These are phyloP conservation scores for Aspergillus pseudoglaucus DNA, from an alignment of 2,329 filamentous ascomycete genomes.

Conservation along the genomic window DNA sequence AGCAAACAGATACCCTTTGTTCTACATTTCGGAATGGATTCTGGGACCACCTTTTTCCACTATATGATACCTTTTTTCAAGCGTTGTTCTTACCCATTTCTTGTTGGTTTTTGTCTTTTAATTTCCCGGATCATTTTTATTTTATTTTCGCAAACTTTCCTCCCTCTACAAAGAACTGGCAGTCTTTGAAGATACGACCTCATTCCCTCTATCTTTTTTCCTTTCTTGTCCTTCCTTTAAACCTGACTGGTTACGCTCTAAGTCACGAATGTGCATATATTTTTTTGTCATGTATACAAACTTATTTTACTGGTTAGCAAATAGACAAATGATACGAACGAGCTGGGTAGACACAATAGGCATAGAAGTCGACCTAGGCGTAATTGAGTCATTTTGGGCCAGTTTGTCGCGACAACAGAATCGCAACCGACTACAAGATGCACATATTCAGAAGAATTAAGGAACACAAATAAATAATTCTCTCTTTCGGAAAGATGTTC, in stretches of 20 bases:
- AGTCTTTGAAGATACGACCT: conserved; percentile 26
- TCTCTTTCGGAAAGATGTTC: too few species aligned
- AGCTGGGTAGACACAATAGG: too few species aligned
- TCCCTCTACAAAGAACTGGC: conserved; percentile 32
- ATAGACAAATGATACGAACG: background rate
- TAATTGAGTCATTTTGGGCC: too few species aligned
- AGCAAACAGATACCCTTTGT: background rate
- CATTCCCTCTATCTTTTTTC: conserved; percentile 1
- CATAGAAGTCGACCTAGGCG: too few species aligned
- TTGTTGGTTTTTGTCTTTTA: conserved; percentile 18
- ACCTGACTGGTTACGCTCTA: conserved; percentile 10
- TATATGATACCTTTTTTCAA: background rate
- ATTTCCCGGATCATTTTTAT: conserved; percentile 8
- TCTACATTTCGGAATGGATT: background rate
- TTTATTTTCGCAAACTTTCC: conserved; percentile 12
- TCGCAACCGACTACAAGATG: too few species aligned
- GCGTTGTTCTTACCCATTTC: background rate
- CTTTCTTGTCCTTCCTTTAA: conserved; percentile 3
- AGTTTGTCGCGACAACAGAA: too few species aligned
- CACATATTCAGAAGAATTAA: too few species aligned
- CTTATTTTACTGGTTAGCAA: conserved; percentile 1
- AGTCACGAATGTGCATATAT: conserved; percentile 17
- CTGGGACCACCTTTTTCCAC: background rate
- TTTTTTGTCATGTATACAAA: conserved; percentile 14
- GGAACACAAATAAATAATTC: too few species aligned